Percentiles rank a stretch among this genome's conserved stretches.
Evolutionary conservation across 441 rosid species (phyloP).

Genomic region (Gossypium lobatum): DNA sequence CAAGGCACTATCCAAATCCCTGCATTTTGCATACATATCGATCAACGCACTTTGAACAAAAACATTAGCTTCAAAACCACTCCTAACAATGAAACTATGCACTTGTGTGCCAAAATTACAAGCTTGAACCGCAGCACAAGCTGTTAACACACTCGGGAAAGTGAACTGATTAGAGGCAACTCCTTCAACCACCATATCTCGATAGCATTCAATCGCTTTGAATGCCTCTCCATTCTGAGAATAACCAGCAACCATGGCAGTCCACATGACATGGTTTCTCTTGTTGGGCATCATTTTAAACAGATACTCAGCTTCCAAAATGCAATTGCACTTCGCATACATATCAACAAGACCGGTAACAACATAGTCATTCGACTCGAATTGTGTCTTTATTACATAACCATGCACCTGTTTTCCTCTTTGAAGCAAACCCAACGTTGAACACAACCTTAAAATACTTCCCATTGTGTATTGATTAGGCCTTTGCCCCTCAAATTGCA

Average conservation of each 20-base stretch:
- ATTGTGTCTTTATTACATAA: slow-evolving; percentile 41
- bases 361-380: slow-evolving; percentile 49
- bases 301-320: slow-evolving; percentile 63
- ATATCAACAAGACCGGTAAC: slow-evolving; percentile 72
- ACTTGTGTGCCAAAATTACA: slow-evolving; percentile 59
- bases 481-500: slow-evolving; percentile 58
- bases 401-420: slow-evolving; percentile 78
- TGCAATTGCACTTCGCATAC: slow-evolving; percentile 64
- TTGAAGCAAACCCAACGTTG: slow-evolving; percentile 34
- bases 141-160: slow-evolving; percentile 69
- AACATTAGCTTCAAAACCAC: slow-evolving; percentile 54
- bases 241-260: slow-evolving; percentile 79
- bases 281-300: slow-evolving; percentile 36
- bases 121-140: slow-evolving; percentile 51
- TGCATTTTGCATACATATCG: slow-evolving; percentile 81
- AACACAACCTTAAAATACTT: slow-evolving; percentile 58
- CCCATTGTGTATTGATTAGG: slow-evolving; percentile 67
- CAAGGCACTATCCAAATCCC: slow-evolving; percentile 55
- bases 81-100: slow-evolving; percentile 57
- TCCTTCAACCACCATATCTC: slow-evolving; percentile 50
- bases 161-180: slow-evolving; percentile 64
- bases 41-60: slow-evolving; percentile 74
- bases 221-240: slow-evolving; percentile 47
- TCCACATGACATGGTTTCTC: slow-evolving; percentile 69
- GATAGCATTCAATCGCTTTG: slow-evolving; percentile 57